Evolutionary conservation across 352 stramenopile species (phyloP).

Genomic region (Globisporangium camurandrum): DNA sequence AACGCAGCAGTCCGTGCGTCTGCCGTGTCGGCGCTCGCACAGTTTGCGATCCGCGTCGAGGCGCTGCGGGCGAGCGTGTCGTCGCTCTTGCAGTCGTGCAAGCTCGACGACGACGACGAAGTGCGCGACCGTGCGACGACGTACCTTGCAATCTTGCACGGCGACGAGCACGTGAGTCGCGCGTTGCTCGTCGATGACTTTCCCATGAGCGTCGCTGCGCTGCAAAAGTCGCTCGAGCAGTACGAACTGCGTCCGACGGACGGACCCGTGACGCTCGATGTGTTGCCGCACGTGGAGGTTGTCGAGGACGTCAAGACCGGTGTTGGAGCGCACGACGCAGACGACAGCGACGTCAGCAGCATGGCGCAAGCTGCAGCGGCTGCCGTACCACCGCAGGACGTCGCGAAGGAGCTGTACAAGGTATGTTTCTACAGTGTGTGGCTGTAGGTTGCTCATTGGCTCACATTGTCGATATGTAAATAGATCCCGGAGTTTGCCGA

Average conservation of each 20-base stretch:
- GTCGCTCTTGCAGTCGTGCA: slow-evolving; percentile 91
- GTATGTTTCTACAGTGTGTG: slow-evolving; percentile 18
- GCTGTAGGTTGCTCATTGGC: not conserved
- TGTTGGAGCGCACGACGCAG: slow-evolving; percentile 18
- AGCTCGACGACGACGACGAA: slow-evolving; percentile 98
- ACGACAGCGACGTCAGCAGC: slow-evolving; percentile 21
- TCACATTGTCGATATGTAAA: not conserved
- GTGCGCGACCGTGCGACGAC: slow-evolving; percentile 90
- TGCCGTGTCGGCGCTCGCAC: slow-evolving; percentile 92
- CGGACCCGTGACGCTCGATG: slow-evolving; percentile 75
- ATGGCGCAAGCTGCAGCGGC: slow-evolving; percentile 22
- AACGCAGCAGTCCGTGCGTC: slow-evolving; percentile 95
- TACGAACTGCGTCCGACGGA: slow-evolving; percentile 73
- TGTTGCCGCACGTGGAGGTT: slow-evolving; percentile 78
- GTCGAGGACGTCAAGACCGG: slow-evolving; percentile 32
- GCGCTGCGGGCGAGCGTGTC: slow-evolving; percentile 91
- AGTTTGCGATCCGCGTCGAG: slow-evolving; percentile 94
- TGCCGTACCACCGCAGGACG: slow-evolving; percentile 39
- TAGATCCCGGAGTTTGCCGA: slow-evolving; percentile 93
- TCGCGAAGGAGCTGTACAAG: slow-evolving; percentile 93
- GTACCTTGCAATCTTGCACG: slow-evolving; percentile 74
- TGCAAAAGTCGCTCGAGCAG: slow-evolving; percentile 86
- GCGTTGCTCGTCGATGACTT: slow-evolving; percentile 70
- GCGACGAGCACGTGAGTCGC: slow-evolving; percentile 42
- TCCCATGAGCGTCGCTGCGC: slow-evolving; percentile 54